phyloP scores from a whole-genome alignment of 805 yeast species.

The Sugiyamaella mastotermitis region DNA sequence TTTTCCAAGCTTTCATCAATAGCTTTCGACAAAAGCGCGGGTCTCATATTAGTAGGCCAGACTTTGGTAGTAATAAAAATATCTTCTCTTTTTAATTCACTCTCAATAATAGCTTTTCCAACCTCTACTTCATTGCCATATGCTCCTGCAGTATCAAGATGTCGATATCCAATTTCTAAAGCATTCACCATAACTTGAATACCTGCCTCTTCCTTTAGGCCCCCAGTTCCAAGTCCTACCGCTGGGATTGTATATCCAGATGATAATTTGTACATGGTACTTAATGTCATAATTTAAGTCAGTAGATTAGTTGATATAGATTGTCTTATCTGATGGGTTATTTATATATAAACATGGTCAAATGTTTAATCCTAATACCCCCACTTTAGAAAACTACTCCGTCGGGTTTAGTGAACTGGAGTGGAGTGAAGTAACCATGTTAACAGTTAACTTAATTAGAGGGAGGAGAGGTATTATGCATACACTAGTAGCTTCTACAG shows the following conservation, averaged over 20 bases:
- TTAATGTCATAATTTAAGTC: neutral
- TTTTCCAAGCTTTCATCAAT: constrained; percentile 38
- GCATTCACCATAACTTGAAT: constrained; percentile 27
- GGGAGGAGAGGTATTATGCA: too few species aligned
- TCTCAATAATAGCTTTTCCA: constrained; percentile 47
- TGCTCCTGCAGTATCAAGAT: constrained; percentile 53
- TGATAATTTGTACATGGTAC: constrained; percentile 16
- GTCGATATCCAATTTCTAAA: constrained; percentile 50
- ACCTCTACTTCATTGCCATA: constrained; percentile 52
- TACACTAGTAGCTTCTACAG: too few species aligned
- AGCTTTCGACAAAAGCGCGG: constrained; percentile 38
- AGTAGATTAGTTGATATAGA: too few species aligned
- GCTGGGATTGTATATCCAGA: constrained; percentile 50
- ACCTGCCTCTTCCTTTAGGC: constrained; percentile 30
- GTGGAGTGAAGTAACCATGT: too few species aligned
- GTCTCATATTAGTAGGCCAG: constrained; percentile 28
- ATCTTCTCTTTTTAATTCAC: constrained; percentile 48
- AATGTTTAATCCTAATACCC: too few species aligned
- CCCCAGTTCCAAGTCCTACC: constrained; percentile 47
- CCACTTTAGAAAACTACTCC: too few species aligned
- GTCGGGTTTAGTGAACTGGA: too few species aligned
- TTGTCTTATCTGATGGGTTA: too few species aligned
- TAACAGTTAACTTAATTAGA: too few species aligned
- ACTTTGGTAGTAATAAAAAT: constrained; percentile 39
- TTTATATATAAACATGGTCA: too few species aligned